Conservation (phyloP, 768 basidiomycete species). For the Exidia glandulosa region DNA sequence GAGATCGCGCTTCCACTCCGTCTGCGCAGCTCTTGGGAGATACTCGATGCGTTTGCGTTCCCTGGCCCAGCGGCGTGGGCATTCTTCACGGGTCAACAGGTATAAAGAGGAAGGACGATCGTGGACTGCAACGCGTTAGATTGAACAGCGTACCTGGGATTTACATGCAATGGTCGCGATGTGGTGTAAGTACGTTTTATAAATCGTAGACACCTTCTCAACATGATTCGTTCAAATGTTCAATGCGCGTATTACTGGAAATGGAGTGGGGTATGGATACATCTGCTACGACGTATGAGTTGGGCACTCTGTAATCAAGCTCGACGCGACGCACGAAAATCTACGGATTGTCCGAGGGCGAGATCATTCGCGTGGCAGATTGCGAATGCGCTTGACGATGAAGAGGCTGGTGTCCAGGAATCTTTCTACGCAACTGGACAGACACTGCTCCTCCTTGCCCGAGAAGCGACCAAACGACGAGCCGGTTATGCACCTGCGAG, state of each 20-base stretch:
- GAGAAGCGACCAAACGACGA: constrained; percentile 71
- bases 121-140: background rate
- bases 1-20: constrained; percentile 39
- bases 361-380: no score
- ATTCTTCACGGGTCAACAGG: constrained; percentile 34
- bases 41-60: constrained; percentile 59
- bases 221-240: no score
- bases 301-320: no score
- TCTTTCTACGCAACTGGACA: constrained; percentile 82
- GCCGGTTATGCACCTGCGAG: constrained; percentile 64
- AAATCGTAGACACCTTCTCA: no score
- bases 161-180: no score
- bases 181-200: no score
- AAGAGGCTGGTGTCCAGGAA: constrained; percentile 82
- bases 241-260: no score
- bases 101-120: background rate
- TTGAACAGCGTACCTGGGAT: background rate
- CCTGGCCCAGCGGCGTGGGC: constrained; percentile 42
- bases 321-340: background rate
- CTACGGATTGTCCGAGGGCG: background rate
- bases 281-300: no score
- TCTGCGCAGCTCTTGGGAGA: constrained; percentile 42
- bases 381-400: constrained; percentile 54
- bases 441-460: constrained; percentile 66
- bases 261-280: no score